These are phyloP conservation scores for Neocallimastix lanati DNA, from an alignment of 192 early-diverging fungal genomes.

Conservation along the genomic window DNA sequence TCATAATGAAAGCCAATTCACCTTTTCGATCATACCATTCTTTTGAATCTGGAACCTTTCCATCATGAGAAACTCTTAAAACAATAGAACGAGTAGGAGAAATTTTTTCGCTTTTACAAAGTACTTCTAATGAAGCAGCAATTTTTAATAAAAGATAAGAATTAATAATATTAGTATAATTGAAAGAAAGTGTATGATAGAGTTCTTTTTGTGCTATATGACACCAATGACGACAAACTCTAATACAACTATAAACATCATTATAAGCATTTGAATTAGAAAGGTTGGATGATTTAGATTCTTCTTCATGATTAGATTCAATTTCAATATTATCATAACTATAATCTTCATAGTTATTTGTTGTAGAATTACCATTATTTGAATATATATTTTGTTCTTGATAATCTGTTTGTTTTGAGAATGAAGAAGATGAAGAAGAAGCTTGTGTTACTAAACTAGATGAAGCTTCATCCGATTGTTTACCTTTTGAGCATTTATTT, in stretches of 20 bases:
- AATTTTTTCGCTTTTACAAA: not conserved
- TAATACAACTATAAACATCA: not conserved
- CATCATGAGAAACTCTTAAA: not conserved
- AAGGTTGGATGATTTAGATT: not conserved
- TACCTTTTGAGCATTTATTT: not conserved
- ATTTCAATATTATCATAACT: no score
- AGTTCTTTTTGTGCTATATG: not conserved
- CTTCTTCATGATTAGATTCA: no score
- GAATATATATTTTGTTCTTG: no score
- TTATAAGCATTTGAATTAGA: not conserved
- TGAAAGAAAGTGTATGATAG: not conserved
- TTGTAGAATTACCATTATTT: no score
- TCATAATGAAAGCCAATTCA: not conserved
- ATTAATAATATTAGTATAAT: not conserved
- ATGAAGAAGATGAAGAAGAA: not conserved
- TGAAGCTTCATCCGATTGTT: not conserved
- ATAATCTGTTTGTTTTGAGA: not conserved
- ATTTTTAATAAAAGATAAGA: not conserved
- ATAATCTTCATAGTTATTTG: no score
- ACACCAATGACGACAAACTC: not conserved
- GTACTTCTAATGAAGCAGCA: not conserved
- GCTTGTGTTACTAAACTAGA: not conserved
- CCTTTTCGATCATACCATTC: not conserved
- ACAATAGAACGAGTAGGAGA: not conserved
- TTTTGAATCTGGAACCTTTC: not conserved